Evolutionary conservation across 2,329 filamentous ascomycete genomes (phyloP), one percentile per base, ranked within the genome.

Genomic region (Phyllosticta citrichinensis): DNA sequence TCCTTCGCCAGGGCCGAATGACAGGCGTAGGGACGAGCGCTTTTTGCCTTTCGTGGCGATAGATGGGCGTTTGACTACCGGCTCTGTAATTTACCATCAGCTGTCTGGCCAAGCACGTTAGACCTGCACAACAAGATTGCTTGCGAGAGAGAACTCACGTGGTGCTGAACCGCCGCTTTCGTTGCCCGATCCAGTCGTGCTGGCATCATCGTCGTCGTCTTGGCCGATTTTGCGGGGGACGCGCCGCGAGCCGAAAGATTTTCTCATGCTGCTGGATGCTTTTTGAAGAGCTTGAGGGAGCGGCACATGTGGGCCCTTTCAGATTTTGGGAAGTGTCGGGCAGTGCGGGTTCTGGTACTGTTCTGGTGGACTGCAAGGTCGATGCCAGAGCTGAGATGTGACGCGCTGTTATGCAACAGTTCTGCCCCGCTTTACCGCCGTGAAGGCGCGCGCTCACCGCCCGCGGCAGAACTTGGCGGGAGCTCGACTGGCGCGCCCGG

Each of bases 171-270:
- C 68, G 59, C 66, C 65, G 51, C 71, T 69, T 58, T 68, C 70
- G 60, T 67, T 69, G 58, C 66, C 65, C 40, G 71, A 71, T 58
- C 64, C 68, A 53, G 68, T 68, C 17, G 68, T 64, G 63, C 67
- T 69, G 22, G 62, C 63, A 19, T 66, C 67, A 62, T 71, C 68
- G 62, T 71, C 68, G 50, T 86, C 86, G 3, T 89, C 85, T 12
- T 86, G 84, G 55, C 85, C 87, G 66, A 96, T 88, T 68, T 91
- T 88, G 65, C 89, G 87, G 55, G 89, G 86, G 67, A 94, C 91
- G 65, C 83, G 79, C 59, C 81, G 76, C 63, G 78, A 78, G 52
- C 77, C 77, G 65, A 83, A 81, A 9, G 79, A 75, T 64, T 83
- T 79, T 63, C 80, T 83, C 83, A 86, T 86, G n/a, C 33, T 70